Conservation (phyloP, 2,329 filamentous ascomycete genomes). For the Ciborinia camelliae region DNA sequence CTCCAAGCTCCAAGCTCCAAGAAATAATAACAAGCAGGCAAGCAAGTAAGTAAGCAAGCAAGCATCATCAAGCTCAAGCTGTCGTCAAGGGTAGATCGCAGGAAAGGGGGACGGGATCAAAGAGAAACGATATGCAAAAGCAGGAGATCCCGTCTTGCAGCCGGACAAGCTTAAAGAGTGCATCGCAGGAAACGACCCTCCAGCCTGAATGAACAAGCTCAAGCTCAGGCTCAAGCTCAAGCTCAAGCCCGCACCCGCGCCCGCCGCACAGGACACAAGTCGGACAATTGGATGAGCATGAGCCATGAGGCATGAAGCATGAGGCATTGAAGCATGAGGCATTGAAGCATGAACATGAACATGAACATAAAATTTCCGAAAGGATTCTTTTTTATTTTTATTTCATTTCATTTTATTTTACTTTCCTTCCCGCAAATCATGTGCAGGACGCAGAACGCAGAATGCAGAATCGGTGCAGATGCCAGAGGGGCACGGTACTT, state of each 20-base stretch:
- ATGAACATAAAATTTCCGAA: background rate
- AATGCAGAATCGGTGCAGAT: background rate
- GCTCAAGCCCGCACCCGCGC: too few species aligned
- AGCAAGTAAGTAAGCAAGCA: too few species aligned
- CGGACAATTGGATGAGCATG: conserved; percentile 14
- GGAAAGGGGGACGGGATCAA: background rate
- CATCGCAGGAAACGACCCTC: conserved; percentile 15
- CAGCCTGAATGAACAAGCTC: conserved; percentile 15
- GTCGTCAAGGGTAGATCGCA: background rate
- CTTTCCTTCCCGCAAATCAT: background rate
- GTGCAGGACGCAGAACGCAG: background rate
- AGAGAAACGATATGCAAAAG: conserved; percentile 19
- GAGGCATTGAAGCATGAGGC: background rate
- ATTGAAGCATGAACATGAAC: background rate
- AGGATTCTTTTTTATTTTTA: background rate
- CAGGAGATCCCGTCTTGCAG: conserved; percentile 21
- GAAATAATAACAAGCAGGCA: too few species aligned
- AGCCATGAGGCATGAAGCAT: background rate
- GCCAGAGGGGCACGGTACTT: background rate
- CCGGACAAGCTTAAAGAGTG: conserved; percentile 5
- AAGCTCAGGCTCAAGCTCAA: too few species aligned
- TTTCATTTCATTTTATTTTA: too few species aligned
- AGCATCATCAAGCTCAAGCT: background rate
- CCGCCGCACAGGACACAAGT: conserved; percentile 12
- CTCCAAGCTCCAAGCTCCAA: background rate